These are phyloP conservation scores for Globisporangium viniferum DNA, from an alignment of 352 stramenopile genomes.

Conservation along the genomic window DNA sequence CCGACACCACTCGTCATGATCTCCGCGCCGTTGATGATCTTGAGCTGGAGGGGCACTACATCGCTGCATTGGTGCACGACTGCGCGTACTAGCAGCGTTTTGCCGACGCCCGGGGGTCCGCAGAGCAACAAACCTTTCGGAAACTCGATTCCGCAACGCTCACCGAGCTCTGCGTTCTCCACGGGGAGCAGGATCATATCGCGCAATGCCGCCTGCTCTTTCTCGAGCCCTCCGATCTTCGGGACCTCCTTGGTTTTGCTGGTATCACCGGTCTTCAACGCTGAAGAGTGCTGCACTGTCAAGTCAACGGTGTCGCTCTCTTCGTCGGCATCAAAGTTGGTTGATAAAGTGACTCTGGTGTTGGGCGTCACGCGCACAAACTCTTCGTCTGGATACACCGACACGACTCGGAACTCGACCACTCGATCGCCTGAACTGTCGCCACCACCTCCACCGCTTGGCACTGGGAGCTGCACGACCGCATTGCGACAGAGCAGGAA, in stretches of 20 bases:
- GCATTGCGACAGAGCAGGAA: slow-evolving; percentile 38
- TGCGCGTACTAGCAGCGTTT: slow-evolving; percentile 77
- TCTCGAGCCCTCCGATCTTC: slow-evolving; percentile 64
- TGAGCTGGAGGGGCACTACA: slow-evolving; percentile 45
- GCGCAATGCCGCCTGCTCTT: slow-evolving; percentile 50
- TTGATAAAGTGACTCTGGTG: slow-evolving; percentile 54
- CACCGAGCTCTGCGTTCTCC: slow-evolving; percentile 28
- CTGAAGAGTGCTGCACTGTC: slow-evolving; percentile 4
- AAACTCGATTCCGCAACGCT: slow-evolving; percentile 44
- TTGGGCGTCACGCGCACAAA: slow-evolving; percentile 35
- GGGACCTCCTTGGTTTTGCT: neutral
- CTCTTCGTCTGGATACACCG: slow-evolving; percentile 36
- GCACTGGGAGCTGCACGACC: slow-evolving; percentile 35
- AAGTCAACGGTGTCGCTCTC: neutral
- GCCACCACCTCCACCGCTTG: slow-evolving; percentile 12
- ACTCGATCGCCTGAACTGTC: neutral
- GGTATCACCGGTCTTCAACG: neutral
- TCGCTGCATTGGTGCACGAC: slow-evolving; percentile 56
- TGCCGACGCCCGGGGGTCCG: slow-evolving; percentile 75
- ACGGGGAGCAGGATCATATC: slow-evolving; percentile 75
- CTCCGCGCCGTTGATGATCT: slow-evolving; percentile 79
- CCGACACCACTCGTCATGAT: slow-evolving; percentile 73
- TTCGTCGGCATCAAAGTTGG: neutral
- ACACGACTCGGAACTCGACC: slow-evolving; percentile 41
- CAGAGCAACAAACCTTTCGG: slow-evolving; percentile 72